A percentile compares a stretch with the other conserved stretches of the same genome.
Evolutionary conservation across 495 filamentous ascomycete species (phyloP).

Genomic region (Glarea lozoyensis): DNA sequence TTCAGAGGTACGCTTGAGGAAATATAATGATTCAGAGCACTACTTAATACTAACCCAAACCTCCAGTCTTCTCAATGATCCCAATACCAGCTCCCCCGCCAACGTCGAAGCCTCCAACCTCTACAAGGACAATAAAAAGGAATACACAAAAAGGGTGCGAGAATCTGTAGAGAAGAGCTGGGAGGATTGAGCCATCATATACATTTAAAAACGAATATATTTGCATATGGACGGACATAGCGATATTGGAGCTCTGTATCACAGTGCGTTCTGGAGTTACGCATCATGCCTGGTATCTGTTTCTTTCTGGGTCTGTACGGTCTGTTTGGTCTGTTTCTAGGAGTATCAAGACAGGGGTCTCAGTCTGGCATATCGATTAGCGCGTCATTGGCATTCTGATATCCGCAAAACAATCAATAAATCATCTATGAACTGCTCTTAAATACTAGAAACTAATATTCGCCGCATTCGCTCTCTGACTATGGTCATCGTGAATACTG

Average conservation of each 20-base stretch:
- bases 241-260: not conserved
- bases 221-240: not conserved
- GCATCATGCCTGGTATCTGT: too few species aligned
- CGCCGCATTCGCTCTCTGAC: too few species aligned
- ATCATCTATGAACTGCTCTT: too few species aligned
- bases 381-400: too few species aligned
- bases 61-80: conserved; percentile 87
- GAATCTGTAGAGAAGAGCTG: conserved; percentile 99
- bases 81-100: conserved; percentile 92
- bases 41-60: conserved; percentile 1
- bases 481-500: too few species aligned
- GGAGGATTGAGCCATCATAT: conserved; percentile 57
- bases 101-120: conserved; percentile 98
- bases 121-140: conserved; percentile 95
- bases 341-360: too few species aligned
- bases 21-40: not conserved
- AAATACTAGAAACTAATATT: too few species aligned
- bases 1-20: conserved; percentile 66
- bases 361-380: too few species aligned
- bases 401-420: too few species aligned
- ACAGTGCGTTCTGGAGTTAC: too few species aligned
- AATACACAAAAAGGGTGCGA: conserved; percentile 89
- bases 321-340: too few species aligned
- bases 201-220: not conserved
- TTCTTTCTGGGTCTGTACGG: too few species aligned